Evolutionary conservation across 371 early-diverging fungal species (phyloP).

Genomic region (Circinella minor): DNA sequence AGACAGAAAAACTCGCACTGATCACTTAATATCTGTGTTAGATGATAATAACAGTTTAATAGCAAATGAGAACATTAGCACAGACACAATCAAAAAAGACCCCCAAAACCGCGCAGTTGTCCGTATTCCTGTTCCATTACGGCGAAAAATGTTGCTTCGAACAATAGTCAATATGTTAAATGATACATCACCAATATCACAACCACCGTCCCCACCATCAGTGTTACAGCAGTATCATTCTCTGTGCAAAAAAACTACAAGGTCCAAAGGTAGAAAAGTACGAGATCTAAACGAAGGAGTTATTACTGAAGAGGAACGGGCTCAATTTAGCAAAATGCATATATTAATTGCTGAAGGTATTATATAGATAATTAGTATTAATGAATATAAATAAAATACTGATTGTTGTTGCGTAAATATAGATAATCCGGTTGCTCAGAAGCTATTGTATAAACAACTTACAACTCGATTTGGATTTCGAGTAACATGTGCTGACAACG

Average conservation of each 20-base stretch:
- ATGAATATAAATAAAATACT: background rate
- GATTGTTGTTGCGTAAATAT: background rate
- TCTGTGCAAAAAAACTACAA: background rate
- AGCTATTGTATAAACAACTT: conserved; percentile 43
- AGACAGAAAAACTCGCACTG: background rate
- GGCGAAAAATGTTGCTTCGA: conserved; percentile 51
- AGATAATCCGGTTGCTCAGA: conserved; percentile 57
- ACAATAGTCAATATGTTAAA: conserved; percentile 27
- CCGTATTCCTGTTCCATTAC: conserved; percentile 55
- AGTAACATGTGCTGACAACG: conserved; percentile 51
- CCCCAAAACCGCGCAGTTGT: conserved; percentile 24
- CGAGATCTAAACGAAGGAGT: background rate
- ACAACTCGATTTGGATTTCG: conserved; percentile 45
- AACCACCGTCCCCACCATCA: background rate
- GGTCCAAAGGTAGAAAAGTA: conserved; percentile 1
- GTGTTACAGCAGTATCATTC: background rate
- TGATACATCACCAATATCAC: background rate
- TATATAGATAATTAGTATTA: background rate
- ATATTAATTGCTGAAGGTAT: conserved; percentile 53
- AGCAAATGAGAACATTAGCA: conserved; percentile 10
- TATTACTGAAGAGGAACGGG: conserved; percentile 36
- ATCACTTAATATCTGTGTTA: no score
- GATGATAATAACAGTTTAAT: background rate
- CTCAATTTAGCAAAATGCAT: conserved; percentile 32
- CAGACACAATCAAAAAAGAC: no score